A percentile compares a stretch with the other conserved stretches of the same genome.
Evolutionary conservation across 2,329 filamentous ascomycete species (phyloP).

Genomic region (Phialemoniopsis sp.): DNA sequence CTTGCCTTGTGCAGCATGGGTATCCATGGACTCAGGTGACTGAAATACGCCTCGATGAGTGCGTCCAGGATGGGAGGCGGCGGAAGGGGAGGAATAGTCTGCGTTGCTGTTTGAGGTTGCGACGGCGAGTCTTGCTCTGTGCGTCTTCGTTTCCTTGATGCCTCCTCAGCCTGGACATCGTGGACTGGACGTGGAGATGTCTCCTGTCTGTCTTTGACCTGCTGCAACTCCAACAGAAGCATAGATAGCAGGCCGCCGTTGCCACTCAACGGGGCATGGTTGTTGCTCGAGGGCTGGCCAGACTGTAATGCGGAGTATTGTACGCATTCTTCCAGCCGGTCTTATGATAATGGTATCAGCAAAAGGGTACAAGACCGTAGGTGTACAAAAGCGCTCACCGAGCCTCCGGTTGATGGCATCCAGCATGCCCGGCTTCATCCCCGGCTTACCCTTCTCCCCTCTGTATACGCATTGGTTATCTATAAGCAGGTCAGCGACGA

Average conservation of each 20-base stretch:
- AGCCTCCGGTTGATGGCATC: conserved; percentile 27
- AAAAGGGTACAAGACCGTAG: conserved; percentile 1
- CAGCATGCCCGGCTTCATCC: conserved; percentile 29
- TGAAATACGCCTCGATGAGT: conserved; percentile 27
- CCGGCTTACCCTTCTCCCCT: conserved; percentile 25
- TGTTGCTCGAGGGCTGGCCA: no score
- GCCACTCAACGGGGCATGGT: no score
- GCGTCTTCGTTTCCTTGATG: no score
- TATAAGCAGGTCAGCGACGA: conserved; percentile 2
- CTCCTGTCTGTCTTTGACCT: no score
- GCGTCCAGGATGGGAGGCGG: conserved; percentile 12
- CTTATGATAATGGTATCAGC: conserved; percentile 4
- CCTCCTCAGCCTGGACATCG: no score
- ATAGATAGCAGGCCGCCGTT: no score
- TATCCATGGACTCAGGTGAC: conserved; percentile 33
- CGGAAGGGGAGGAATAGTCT: not conserved
- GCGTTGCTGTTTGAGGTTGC: not conserved
- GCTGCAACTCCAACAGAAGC: no score
- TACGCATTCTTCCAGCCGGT: conserved; percentile 8
- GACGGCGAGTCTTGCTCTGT: no score
- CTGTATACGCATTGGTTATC: conserved; percentile 22
- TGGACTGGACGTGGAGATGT: no score
- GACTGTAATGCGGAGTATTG: no score
- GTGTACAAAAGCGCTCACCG: conserved; percentile 10
- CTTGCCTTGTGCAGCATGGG: conserved; percentile 28